Conservation (phyloP, 2,329 filamentous ascomycete genomes). For the Colletotrichum sp. region DNA sequence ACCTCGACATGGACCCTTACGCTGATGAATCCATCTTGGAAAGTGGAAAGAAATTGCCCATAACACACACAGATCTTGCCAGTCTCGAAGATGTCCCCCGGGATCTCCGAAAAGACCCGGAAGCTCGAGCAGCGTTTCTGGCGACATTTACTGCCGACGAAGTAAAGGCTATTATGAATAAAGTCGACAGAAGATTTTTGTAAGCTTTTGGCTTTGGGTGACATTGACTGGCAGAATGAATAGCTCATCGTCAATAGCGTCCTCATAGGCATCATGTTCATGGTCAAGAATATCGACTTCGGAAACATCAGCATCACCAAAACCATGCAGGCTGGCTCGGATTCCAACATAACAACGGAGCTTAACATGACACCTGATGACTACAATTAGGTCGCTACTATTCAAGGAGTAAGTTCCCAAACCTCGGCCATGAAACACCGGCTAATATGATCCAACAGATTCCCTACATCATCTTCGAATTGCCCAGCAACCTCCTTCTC, state of each 20-base stretch:
- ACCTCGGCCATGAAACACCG: background rate
- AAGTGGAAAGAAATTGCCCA: background rate
- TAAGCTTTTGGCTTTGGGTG: background rate
- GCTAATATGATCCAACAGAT: conserved; percentile 27
- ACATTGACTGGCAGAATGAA: background rate
- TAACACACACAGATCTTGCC: background rate
- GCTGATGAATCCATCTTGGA: background rate
- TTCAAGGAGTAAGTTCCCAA: background rate
- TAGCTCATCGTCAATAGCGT: background rate
- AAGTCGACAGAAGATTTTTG: conserved; percentile 41
- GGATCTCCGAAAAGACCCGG: conserved; percentile 16
- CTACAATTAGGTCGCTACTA: background rate
- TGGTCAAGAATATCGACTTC: conserved; percentile 35
- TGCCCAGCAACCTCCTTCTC: conserved; percentile 39
- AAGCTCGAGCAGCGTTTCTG: conserved; percentile 32
- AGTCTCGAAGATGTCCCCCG: background rate
- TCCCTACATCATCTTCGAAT: conserved; percentile 42
- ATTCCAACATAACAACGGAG: background rate
- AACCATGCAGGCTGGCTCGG: background rate
- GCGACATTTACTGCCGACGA: conserved; percentile 40
- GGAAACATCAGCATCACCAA: conserved; percentile 27
- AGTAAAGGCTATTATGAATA: conserved; percentile 39
- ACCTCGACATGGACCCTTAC: background rate
- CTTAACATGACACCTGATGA: background rate
- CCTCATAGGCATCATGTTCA: conserved; percentile 42